Evolutionary conservation across 345 rosid genomes (phyloP).

Genomic region (Trapa incisa): DNA sequence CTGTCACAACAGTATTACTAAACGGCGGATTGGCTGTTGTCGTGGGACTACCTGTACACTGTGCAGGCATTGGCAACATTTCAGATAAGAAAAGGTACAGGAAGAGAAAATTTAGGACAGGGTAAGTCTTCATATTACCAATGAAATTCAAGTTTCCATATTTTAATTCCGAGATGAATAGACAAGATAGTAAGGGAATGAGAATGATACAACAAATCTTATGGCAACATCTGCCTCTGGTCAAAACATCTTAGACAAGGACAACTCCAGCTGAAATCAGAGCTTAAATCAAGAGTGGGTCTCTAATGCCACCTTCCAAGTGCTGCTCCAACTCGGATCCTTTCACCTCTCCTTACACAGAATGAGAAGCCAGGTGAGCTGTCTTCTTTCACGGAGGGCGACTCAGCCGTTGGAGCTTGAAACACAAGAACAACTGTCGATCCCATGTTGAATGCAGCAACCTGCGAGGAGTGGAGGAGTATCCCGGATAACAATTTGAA

Average conservation of each 20-base stretch:
- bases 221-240: not conserved
- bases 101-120: not conserved
- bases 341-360: conserved; percentile 47
- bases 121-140: not conserved
- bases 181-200: not conserved
- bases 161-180: not conserved
- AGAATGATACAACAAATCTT: not conserved
- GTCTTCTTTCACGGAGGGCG: conserved; percentile 16
- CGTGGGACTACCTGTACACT: not conserved
- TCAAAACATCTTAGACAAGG: not conserved
- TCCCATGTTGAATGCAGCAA: conserved; percentile 87
- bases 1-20: no score
- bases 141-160: not conserved
- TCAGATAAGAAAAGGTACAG: not conserved
- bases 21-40: no score
- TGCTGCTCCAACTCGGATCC: conserved; percentile 67
- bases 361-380: conserved; percentile 48
- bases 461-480: conserved; percentile 22
- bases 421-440: conserved; percentile 88
- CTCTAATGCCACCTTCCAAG: conserved; percentile 49
- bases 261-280: not conserved
- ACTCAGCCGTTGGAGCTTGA: conserved; percentile 55
- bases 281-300: not conserved
- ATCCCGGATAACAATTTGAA: not conserved
- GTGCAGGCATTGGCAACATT: not conserved